Evolutionary conservation across 257 asterid genomes (phyloP).

Genomic region (Solanum bulbocastanum): DNA sequence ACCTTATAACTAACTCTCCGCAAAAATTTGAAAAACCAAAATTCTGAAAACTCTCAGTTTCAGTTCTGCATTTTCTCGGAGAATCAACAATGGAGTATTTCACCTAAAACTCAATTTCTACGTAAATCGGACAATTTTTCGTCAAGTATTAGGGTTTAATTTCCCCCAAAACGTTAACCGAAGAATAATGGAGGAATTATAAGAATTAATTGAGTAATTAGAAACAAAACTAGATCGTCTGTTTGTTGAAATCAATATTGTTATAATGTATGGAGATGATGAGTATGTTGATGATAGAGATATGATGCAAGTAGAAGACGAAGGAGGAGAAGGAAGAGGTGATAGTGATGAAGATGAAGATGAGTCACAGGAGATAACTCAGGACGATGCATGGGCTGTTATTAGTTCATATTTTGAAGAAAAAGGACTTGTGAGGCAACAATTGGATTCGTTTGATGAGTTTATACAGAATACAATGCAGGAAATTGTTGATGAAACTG

Average conservation of each 20-base stretch:
- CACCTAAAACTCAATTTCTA: neutral
- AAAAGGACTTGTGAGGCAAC: conserved; percentile 93
- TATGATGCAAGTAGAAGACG: neutral
- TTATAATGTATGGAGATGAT: neutral
- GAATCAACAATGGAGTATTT: neutral
- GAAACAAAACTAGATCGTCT: neutral
- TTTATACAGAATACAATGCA: conserved; percentile 98
- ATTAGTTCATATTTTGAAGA: conserved; percentile 94
- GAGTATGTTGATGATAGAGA: neutral
- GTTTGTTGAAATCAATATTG: neutral
- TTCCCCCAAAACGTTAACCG: neutral
- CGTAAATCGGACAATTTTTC: neutral
- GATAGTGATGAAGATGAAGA: conserved; percentile 13
- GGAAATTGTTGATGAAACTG: conserved; percentile 92
- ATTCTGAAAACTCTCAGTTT: neutral
- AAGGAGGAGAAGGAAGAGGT: neutral
- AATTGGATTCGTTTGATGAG: conserved; percentile 91
- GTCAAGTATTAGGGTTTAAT: neutral
- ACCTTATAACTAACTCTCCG: neutral
- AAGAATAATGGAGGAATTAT: neutral
- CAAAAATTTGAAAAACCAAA: neutral
- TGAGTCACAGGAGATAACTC: conserved; percentile 57
- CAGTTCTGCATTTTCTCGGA: neutral
- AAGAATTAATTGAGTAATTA: neutral
- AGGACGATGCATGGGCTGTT: conserved; percentile 98